Conservation (phyloP, 148 eudicot species). For the Rhododendron mucronatum region DNA sequence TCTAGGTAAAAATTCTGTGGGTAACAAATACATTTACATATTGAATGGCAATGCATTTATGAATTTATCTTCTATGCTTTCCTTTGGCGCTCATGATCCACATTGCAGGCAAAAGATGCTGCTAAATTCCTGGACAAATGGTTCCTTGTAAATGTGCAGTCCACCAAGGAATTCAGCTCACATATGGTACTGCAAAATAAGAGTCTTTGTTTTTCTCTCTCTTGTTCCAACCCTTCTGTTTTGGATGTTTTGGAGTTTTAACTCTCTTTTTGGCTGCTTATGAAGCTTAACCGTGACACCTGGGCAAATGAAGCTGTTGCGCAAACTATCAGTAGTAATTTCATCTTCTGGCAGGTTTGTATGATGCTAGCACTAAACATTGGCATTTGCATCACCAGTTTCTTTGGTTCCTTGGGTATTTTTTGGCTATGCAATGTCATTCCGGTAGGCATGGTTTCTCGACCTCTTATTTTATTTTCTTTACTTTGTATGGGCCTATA, state of each 20-base stretch:
- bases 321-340: slow-evolving; percentile 80
- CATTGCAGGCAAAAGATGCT: slow-evolving; percentile 74
- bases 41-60: neutral
- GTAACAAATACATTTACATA: neutral
- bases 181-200: slow-evolving; percentile 60
- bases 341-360: slow-evolving; percentile 94
- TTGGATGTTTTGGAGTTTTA: slow-evolving; percentile 2
- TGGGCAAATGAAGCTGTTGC: slow-evolving; percentile 99
- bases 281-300: slow-evolving; percentile 94
- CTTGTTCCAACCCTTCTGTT: neutral
- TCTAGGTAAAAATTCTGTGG: neutral
- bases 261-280: slow-evolving; percentile 15
- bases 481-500: neutral
- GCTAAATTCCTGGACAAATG: slow-evolving; percentile 73
- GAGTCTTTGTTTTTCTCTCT: neutral
- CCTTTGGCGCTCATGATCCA: neutral
- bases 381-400: neutral
- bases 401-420: neutral
- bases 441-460: neutral
- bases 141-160: slow-evolving; percentile 89
- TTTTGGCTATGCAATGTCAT: neutral
- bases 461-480: slow-evolving; percentile 3
- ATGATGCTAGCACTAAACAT: neutral
- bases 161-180: slow-evolving; percentile 87
- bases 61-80: neutral